Conservation (phyloP, 495 filamentous ascomycete species). For the Penicillium ochrochloron region DNA sequence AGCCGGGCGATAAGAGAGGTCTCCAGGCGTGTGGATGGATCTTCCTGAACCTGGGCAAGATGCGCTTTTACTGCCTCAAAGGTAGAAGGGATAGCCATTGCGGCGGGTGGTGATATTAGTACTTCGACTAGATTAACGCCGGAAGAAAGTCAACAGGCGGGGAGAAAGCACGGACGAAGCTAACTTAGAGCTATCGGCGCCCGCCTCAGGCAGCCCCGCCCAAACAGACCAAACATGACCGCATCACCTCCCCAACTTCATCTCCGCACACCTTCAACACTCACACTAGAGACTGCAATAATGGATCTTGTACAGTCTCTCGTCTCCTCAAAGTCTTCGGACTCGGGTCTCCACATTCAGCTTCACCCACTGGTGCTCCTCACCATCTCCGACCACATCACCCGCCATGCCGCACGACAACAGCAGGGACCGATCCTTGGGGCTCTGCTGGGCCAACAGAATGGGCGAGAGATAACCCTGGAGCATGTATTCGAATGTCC, state of each 20-base stretch:
- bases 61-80: constrained; percentile 44
- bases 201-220: constrained; percentile 15
- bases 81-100: constrained; percentile 46
- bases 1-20: constrained; percentile 44
- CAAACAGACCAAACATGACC: constrained; percentile 26
- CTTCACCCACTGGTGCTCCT: constrained; percentile 95
- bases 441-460: constrained; percentile 85
- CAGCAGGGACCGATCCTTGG: constrained; percentile 80
- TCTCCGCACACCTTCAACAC: constrained; percentile 8
- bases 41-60: constrained; percentile 41
- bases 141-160: constrained; percentile 2
- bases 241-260: constrained; percentile 23
- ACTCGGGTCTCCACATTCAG: constrained; percentile 78
- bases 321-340: constrained; percentile 69
- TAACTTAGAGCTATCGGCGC: constrained; percentile 16
- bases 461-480: constrained; percentile 86
- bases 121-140: neutral
- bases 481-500: constrained; percentile 91
- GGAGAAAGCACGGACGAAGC: constrained; percentile 12
- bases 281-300: constrained; percentile 19
- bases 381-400: constrained; percentile 95
- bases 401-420: constrained; percentile 79
- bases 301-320: constrained; percentile 52
- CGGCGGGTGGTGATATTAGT: constrained; percentile 1
- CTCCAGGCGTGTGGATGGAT: constrained; percentile 44